These are phyloP conservation scores for Psilocybe cyanescens DNA, from an alignment of 768 basidiomycete genomes.

Conservation along the genomic window DNA sequence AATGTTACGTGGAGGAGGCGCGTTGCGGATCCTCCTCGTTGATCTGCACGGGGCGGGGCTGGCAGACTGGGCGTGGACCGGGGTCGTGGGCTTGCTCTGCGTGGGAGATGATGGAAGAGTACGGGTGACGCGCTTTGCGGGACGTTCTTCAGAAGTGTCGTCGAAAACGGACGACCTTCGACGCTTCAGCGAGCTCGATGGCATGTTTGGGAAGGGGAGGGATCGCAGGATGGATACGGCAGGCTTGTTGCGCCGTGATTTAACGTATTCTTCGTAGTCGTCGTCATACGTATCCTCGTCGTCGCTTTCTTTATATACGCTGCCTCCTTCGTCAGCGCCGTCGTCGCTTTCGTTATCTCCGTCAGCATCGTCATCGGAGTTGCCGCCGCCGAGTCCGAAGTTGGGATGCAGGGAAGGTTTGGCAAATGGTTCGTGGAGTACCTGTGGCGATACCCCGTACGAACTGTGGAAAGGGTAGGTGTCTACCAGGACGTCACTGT, in stretches of 20 bases:
- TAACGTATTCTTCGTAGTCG: background rate
- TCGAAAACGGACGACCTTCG: background rate
- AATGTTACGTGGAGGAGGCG: slow-evolving; percentile 50
- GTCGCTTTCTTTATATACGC: background rate
- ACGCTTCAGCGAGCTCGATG: background rate
- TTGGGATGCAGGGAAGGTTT: background rate
- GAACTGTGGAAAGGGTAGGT: background rate
- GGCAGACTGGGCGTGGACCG: slow-evolving; percentile 2
- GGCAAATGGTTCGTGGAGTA: background rate
- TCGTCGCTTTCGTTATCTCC: background rate
- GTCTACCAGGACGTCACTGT: background rate
- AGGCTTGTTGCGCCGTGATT: background rate
- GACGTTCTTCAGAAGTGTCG: slow-evolving; percentile 1
- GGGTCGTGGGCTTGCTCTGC: background rate
- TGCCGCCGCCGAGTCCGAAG: background rate
- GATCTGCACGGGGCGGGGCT: slow-evolving; percentile 8
- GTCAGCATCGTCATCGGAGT: background rate
- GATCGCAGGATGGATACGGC: background rate
- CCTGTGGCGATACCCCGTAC: background rate
- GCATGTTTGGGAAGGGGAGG: too few relatives aligned
- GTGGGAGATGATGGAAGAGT: background rate
- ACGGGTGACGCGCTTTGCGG: background rate
- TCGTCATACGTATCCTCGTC: background rate
- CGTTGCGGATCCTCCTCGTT: background rate
- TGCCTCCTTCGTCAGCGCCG: background rate